phyloP scores from a whole-genome alignment of 2,329 filamentous ascomycete species.

The Aspergillus neoniger region DNA sequence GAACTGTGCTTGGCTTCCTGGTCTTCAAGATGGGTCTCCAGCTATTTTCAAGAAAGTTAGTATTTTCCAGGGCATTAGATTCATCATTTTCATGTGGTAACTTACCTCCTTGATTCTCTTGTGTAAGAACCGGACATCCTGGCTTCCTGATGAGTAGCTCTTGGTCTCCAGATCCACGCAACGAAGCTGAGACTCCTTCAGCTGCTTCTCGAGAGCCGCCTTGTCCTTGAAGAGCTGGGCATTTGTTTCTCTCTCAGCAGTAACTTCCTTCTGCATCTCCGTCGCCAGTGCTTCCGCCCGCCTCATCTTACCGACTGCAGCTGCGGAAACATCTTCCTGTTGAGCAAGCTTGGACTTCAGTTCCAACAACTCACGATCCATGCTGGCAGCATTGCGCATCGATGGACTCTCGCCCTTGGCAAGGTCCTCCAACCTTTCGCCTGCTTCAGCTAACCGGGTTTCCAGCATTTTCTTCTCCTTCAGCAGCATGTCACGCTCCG shows the following conservation, averaged over 20 bases:
- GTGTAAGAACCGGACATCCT: conserved; percentile 93
- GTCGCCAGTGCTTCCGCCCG: conserved; percentile 82
- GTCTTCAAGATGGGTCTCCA: conserved; percentile 82
- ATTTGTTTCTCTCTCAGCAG: conserved; percentile 78
- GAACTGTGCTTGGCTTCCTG: conserved; percentile 77
- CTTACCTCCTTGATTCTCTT: conserved; percentile 92
- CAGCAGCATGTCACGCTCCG: conserved; percentile 79
- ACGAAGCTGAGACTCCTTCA: conserved; percentile 86
- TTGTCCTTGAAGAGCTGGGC: conserved; percentile 87
- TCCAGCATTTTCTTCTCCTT: conserved; percentile 92
- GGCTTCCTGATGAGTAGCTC: conserved; percentile 89
- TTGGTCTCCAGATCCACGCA: conserved; percentile 95
- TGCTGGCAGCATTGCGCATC: conserved; percentile 82
- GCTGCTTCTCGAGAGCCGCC: conserved; percentile 79
- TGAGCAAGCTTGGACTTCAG: conserved; percentile 86
- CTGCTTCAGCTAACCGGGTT: conserved; percentile 80
- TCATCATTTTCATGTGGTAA: background rate
- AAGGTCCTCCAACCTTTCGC: conserved; percentile 83
- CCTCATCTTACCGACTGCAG: conserved; percentile 96
- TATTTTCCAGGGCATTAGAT: conserved; percentile 17
- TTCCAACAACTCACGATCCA: conserved; percentile 86
- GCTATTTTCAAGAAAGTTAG: conserved; percentile 52
- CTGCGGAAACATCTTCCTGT: conserved; percentile 87
- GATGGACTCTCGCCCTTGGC: conserved; percentile 82
- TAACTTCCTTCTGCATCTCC: conserved; percentile 92